Conservation (phyloP, 257 asterid genomes). For the Solanum arcanum region DNA sequence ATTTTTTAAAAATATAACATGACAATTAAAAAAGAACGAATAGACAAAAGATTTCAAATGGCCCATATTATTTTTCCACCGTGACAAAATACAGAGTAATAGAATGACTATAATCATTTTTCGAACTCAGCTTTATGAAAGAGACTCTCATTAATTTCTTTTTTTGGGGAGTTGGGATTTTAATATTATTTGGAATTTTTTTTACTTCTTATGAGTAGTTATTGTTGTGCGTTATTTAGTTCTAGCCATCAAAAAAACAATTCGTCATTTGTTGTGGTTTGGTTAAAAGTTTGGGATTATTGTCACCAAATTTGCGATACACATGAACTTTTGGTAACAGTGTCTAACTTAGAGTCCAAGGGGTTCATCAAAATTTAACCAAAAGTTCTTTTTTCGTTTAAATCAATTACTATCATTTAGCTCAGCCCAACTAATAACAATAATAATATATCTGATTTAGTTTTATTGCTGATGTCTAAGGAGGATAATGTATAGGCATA, state of each 20-base stretch:
- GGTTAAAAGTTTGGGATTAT: neutral
- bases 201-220: too few relatives aligned
- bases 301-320: neutral
- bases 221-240: neutral
- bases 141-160: neutral
- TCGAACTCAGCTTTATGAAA: neutral
- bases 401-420: neutral
- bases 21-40: too few relatives aligned
- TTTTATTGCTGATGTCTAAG: neutral
- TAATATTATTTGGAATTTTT: neutral
- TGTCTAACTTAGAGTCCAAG: neutral
- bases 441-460: neutral
- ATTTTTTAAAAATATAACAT: too few relatives aligned
- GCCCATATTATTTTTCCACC: slow-evolving; percentile 14
- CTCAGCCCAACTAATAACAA: neutral
- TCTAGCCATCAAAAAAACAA: neutral
- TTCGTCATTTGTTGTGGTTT: neutral
- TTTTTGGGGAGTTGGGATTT: slow-evolving; percentile 1
- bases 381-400: neutral
- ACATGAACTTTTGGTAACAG: neutral
- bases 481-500: neutral
- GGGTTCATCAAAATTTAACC: neutral
- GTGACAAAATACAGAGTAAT: neutral
- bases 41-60: slow-evolving; percentile 7
- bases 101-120: neutral